These are phyloP conservation scores for Cavenderia fasciculata DNA, from an alignment of 78 protist species.

Conservation along the genomic window DNA sequence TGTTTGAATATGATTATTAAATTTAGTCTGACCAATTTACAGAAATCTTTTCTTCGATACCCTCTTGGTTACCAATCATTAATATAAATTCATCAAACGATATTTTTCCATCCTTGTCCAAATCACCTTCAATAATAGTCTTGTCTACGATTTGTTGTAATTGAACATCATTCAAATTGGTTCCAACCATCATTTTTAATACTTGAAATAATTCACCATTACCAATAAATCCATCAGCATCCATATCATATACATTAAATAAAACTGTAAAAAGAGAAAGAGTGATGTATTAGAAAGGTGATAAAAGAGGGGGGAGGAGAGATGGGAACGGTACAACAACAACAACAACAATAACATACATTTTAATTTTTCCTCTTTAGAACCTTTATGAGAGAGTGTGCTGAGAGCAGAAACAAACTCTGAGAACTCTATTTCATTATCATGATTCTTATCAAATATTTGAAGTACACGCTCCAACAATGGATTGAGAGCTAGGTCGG, in stretches of 20 bases:
- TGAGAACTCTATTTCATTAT: conserved; percentile 91
- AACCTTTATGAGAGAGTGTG: conserved; percentile 81
- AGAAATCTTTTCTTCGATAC: conserved; percentile 65
- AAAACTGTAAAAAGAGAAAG: conserved; percentile 44
- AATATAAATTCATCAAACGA: conserved; percentile 87
- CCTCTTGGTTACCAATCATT: conserved; percentile 76
- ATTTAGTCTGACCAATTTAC: conserved; percentile 76
- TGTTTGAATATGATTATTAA: not conserved
- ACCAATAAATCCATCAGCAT: conserved; percentile 93
- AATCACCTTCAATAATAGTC: conserved; percentile 95
- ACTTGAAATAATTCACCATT: conserved; percentile 92
- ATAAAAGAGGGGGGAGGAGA: not conserved
- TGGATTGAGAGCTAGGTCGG: conserved; percentile 90
- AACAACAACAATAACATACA: conserved; percentile 78
- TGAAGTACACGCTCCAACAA: conserved; percentile 83
- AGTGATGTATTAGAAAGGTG: not conserved
- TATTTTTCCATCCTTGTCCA: conserved; percentile 88
- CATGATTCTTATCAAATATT: conserved; percentile 86
- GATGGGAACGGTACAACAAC: too few relatives aligned
- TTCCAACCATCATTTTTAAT: conserved; percentile 97
- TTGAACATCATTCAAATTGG: conserved; percentile 92
- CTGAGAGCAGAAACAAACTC: conserved; percentile 87
- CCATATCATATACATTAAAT: conserved; percentile 94
- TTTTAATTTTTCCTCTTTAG: conserved; percentile 86
- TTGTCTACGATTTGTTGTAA: conserved; percentile 98